Conservation (phyloP, 225 moss, liverwort and hornwort genomes). For the Physcomitrellopsis africana region DNA sequence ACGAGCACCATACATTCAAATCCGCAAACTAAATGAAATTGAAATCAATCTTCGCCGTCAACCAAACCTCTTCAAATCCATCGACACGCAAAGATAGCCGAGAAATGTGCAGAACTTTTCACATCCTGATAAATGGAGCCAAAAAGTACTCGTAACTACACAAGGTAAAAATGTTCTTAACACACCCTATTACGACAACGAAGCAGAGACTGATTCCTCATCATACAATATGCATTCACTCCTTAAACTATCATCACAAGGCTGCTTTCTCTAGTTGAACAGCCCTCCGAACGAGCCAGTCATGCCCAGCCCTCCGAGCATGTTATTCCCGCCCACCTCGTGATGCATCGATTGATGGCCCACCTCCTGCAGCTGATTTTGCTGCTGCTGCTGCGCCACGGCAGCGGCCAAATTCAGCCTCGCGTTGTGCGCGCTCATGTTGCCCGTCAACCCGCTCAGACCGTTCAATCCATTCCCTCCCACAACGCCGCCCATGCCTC, state of each 20-base stretch:
- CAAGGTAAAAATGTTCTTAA: slow-evolving; percentile 37
- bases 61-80: no score
- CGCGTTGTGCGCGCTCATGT: slow-evolving; percentile 81
- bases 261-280: slow-evolving; percentile 66
- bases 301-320: slow-evolving; percentile 78
- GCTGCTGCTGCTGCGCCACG: slow-evolving; percentile 78
- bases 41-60: no score
- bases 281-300: slow-evolving; percentile 84
- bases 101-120: no score
- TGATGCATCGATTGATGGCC: slow-evolving; percentile 73
- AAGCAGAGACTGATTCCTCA: slow-evolving; percentile 42
- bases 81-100: no score
- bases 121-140: no score
- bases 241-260: slow-evolving; percentile 18
- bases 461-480: slow-evolving; percentile 41
- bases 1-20: no score
- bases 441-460: slow-evolving; percentile 59
- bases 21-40: no score
- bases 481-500: slow-evolving; percentile 49
- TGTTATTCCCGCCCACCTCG: slow-evolving; percentile 76
- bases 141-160: no score
- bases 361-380: slow-evolving; percentile 69
- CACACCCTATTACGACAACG: slow-evolving; percentile 48
- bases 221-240: slow-evolving; percentile 40
- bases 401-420: slow-evolving; percentile 80